These are phyloP conservation scores for Ogataea paraovalis DNA, from an alignment of 805 yeast species.

Conservation along the genomic window DNA sequence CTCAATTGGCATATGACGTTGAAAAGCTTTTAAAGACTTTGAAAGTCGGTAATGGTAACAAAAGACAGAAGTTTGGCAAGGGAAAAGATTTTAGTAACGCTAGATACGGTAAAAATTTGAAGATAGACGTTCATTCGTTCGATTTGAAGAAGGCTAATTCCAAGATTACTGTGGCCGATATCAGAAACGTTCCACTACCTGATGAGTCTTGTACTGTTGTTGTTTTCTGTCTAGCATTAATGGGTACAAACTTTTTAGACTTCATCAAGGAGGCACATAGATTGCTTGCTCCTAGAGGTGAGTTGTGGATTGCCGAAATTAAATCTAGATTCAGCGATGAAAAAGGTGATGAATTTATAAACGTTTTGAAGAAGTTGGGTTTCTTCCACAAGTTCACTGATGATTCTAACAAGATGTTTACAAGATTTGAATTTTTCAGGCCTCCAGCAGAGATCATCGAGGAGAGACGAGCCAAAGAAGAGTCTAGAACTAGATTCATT, in stretches of 20 bases:
- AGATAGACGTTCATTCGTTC: constrained; percentile 75
- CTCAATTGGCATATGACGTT: constrained; percentile 72
- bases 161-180: constrained; percentile 94
- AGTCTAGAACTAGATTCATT: constrained; percentile 61
- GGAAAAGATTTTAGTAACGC: constrained; percentile 4
- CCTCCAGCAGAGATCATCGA: constrained; percentile 68
- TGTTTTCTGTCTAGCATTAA: constrained; percentile 88
- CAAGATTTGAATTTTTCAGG: constrained; percentile 89
- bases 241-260: constrained; percentile 96
- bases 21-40: constrained; percentile 38
- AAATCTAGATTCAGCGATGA: constrained; percentile 83
- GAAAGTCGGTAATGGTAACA: constrained; percentile 10
- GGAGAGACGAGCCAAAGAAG: constrained; percentile 57
- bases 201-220: constrained; percentile 81
- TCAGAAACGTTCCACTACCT: constrained; percentile 79
- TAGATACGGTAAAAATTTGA: constrained; percentile 32
- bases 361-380: constrained; percentile 71
- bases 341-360: constrained; percentile 75
- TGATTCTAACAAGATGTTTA: constrained; percentile 86
- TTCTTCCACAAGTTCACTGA: constrained; percentile 88
- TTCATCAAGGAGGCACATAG: constrained; percentile 88
- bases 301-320: constrained; percentile 96
- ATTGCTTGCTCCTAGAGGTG: constrained; percentile 84
- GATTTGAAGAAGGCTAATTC: constrained; percentile 88
- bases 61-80: constrained; percentile 32